These are phyloP conservation scores for Starmerella gropengiesseri DNA, from an alignment of 805 yeast genomes.

Conservation along the genomic window DNA sequence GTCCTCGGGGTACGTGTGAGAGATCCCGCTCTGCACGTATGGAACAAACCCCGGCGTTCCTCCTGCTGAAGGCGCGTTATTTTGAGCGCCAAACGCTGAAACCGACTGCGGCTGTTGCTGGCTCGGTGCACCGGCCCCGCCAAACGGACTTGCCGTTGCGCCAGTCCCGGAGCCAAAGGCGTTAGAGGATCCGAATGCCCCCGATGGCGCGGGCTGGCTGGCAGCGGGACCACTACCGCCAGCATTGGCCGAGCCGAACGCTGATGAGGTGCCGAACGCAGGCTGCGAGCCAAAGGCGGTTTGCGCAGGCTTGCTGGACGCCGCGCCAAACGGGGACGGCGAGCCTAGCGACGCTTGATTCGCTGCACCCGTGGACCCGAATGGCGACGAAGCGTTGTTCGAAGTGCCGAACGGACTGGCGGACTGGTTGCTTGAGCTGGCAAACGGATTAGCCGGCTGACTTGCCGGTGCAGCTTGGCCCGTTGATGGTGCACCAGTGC, in stretches of 20 bases:
- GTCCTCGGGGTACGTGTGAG: slow-evolving; percentile 19
- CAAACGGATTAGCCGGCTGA: slow-evolving; percentile 3
- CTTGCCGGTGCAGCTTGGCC: background rate
- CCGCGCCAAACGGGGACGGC: no score
- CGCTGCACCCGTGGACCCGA: no score
- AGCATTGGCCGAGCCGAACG: background rate
- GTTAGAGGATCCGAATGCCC: slow-evolving; percentile 1
- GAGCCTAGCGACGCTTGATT: no score
- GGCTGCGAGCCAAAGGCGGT: background rate
- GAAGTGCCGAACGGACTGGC: slow-evolving; percentile 2
- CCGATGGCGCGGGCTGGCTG: background rate
- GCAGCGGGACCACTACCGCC: no score
- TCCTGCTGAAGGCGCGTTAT: no score
- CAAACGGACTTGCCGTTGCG: no score
- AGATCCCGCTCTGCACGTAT: slow-evolving; percentile 30
- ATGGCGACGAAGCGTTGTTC: no score
- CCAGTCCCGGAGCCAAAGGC: background rate
- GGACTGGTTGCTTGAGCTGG: background rate
- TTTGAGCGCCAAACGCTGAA: background rate
- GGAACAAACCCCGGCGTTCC: slow-evolving; percentile 16
- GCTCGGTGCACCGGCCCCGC: no score
- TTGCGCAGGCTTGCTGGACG: slow-evolving; percentile 1
- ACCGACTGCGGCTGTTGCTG: no score
- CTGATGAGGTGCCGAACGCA: background rate
- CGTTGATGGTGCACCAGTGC: background rate